Base-by-base conservation (phyloP, 1,139 yeast species). In the Taphrina flavorubra region DNA sequence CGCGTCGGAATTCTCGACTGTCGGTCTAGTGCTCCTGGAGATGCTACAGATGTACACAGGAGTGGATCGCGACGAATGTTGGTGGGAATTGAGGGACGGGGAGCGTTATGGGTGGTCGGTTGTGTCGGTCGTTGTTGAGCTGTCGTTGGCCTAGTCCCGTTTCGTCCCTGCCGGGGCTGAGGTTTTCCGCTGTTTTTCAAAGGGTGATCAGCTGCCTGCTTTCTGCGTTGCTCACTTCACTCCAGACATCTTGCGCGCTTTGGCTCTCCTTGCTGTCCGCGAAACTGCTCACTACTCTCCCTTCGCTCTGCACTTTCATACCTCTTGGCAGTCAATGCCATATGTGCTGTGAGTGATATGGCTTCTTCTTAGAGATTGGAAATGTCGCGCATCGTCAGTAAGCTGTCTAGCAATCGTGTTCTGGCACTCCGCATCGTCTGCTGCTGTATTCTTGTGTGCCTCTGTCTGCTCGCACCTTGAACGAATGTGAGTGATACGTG, bases 101-200 rank as follows among this genome's bases (percentile, higher is more conserved):
- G 47, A 44, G 47, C 47, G 47, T 44, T 44, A 44, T 44, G 47
- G n/a, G 58, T 53, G 40, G 42, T 16, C 40, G 58, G 42, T 37
- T 34, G 58, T 37, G 58, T 53, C 42, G 58, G 58, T 53, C 42
- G 58, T 53, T 53, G 58, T 53, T 37, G 58, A 37, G 42, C 42
- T 53, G 58, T 53, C 58, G 58, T 37, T 53, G 58, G 58, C 58
- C 31, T 53, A 14, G 11, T 53, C 42, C 42, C 42, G 58, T 16
- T 16, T 53, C 58, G 58, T 53, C 58, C 58, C 58, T 53, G 40
- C 42, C 58, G 42, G 42, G 58, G 58, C 58, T 53, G 58, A 53
- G 42, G 58, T 31, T 53, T 53, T 53, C 58, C 58, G 53, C 58
- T 53, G 58, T 53, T 53, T 53, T 53, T 53, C 58, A 53, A 53